Percentiles rank a stretch among this genome's conserved stretches.
Evolutionary conservation across 2,329 filamentous ascomycete genomes (phyloP).

Genomic region (Achaetomium macrosporum): DNA sequence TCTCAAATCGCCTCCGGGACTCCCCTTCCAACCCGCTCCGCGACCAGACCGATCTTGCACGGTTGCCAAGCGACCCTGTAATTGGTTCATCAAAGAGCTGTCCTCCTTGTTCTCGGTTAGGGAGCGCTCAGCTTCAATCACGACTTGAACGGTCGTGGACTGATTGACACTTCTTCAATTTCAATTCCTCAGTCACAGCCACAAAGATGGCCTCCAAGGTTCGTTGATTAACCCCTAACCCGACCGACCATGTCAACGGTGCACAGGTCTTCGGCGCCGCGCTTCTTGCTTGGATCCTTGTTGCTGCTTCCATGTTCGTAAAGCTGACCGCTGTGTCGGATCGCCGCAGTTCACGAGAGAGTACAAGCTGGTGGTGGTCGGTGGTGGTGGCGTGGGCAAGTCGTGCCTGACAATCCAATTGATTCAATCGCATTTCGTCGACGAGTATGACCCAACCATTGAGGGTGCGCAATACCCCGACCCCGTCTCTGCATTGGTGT

Average conservation of each 20-base stretch:
- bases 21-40: conserved; percentile 8
- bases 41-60: conserved; percentile 7
- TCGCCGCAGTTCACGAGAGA: conserved; percentile 68
- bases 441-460: conserved; percentile 98
- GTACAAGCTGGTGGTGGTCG: conserved; percentile 95
- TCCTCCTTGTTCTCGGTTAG: conserved; percentile 1
- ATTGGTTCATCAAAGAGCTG: conserved; percentile 9
- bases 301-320: not conserved
- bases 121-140: conserved; percentile 3
- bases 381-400: conserved; percentile 97
- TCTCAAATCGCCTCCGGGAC: conserved; percentile 7
- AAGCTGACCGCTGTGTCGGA: conserved; percentile 11
- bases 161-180: not conserved
- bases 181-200: conserved; percentile 5
- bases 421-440: conserved; percentile 94
- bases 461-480: conserved; percentile 63
- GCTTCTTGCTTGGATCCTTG: not conserved
- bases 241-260: not conserved
- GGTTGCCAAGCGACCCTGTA: conserved; percentile 13
- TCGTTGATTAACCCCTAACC: conserved; percentile 4
- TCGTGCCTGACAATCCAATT: conserved; percentile 98
- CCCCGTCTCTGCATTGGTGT: not conserved
- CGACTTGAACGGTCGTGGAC: conserved; percentile 1
- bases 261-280: not conserved
- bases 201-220: conserved; percentile 24